Evolutionary conservation across 805 yeast species (phyloP).

Genomic region (Crinitomyces ghanaensis): DNA sequence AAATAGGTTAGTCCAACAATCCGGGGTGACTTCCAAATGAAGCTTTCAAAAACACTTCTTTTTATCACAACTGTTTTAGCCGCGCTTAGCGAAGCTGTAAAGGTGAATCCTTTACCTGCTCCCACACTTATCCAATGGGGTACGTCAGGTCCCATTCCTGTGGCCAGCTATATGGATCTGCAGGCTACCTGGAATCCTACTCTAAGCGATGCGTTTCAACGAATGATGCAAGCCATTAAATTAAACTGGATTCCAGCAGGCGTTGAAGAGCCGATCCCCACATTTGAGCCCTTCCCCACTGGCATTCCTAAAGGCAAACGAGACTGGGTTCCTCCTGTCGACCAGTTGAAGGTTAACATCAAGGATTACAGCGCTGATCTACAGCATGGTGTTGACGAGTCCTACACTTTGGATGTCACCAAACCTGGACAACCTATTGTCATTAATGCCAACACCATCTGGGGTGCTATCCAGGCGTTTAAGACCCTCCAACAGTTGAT

Average conservation of each 20-base stretch:
- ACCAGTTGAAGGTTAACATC: slow-evolving; percentile 11
- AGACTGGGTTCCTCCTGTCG: not conserved
- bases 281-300: slow-evolving; percentile 17
- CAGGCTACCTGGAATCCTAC: slow-evolving; percentile 10
- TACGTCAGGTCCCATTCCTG: slow-evolving; percentile 8
- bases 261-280: slow-evolving; percentile 23
- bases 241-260: slow-evolving; percentile 28
- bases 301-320: slow-evolving; percentile 2
- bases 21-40: too few species aligned
- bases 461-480: slow-evolving; percentile 35
- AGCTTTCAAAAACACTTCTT: too few species aligned
- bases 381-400: slow-evolving; percentile 31
- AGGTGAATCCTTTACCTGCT: slow-evolving; percentile 17
- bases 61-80: too few species aligned
- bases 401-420: slow-evolving; percentile 23
- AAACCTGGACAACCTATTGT: slow-evolving; percentile 12
- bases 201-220: slow-evolving; percentile 21
- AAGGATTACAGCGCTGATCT: slow-evolving; percentile 22
- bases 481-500: slow-evolving; percentile 32
- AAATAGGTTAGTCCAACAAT: too few species aligned
- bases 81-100: slow-evolving; percentile 7
- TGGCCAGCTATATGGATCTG: slow-evolving; percentile 6
- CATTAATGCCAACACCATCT: slow-evolving; percentile 26
- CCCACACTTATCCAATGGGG: slow-evolving; percentile 14
- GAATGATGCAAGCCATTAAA: slow-evolving; percentile 18